phyloP scores from a whole-genome alignment of 495 filamentous ascomycete species.

The Halenospora varia region DNA sequence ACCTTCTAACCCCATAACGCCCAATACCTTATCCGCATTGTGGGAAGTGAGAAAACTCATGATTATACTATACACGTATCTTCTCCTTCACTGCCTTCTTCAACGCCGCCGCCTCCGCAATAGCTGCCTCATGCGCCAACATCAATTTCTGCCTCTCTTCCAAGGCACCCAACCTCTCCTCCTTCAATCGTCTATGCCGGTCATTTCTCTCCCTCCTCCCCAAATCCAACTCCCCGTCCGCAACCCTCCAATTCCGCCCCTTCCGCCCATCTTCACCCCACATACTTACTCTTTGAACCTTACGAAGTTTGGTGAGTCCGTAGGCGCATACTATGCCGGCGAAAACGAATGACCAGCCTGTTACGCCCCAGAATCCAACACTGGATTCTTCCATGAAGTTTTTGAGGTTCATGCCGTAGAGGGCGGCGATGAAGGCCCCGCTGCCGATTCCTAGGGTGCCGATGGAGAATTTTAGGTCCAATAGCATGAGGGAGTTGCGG shows the following conservation, averaged over 20 bases:
- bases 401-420: conserved; percentile 98
- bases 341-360: conserved; percentile 63
- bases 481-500: conserved; percentile 96
- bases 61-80: neutral
- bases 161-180: conserved; percentile 1
- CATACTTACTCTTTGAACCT: conserved; percentile 90
- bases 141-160: neutral
- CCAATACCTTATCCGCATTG: neutral
- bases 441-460: conserved; percentile 87
- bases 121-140: neutral
- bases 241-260: conserved; percentile 21
- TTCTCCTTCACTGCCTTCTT: too few species aligned
- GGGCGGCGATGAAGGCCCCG: conserved; percentile 90
- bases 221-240: neutral
- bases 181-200: conserved; percentile 5
- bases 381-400: conserved; percentile 98
- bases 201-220: conserved; percentile 1
- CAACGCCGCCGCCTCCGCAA: neutral
- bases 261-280: conserved; percentile 32
- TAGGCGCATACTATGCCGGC: conserved; percentile 72
- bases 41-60: neutral
- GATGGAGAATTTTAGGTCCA: conserved; percentile 95
- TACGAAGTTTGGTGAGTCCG: conserved; percentile 75
- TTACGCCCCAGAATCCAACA: conserved; percentile 77
- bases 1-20: neutral